phyloP scores from a whole-genome alignment of 2,329 filamentous ascomycete species.

The Ophiostoma quercus region DNA sequence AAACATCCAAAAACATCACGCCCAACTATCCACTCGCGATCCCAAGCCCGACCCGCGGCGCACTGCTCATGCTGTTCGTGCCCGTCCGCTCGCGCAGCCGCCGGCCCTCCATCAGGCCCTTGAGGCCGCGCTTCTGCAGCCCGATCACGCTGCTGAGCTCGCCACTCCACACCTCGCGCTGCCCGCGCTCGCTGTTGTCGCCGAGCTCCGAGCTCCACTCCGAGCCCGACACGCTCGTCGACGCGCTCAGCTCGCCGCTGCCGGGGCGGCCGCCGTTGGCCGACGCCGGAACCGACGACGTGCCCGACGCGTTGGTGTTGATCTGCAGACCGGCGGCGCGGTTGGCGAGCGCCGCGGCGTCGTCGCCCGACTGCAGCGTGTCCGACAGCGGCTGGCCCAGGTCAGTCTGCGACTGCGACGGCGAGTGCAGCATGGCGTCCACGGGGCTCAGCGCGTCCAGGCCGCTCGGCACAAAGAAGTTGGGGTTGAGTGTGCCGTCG shows the following conservation, averaged over 20 bases:
- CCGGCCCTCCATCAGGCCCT: conserved; percentile 91
- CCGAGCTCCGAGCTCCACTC: conserved; percentile 55
- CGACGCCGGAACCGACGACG: conserved; percentile 33
- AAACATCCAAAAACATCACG: neutral
- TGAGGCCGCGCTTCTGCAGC: conserved; percentile 83
- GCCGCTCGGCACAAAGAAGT: conserved; percentile 53
- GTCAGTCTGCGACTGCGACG: conserved; percentile 11
- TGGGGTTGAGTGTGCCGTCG: conserved; percentile 59
- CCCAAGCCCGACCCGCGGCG: conserved; percentile 25
- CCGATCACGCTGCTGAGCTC: conserved; percentile 88
- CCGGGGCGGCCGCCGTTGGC: conserved; percentile 35
- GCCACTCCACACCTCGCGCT: conserved; percentile 69
- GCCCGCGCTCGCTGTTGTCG: conserved; percentile 44
- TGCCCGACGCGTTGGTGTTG: conserved; percentile 40
- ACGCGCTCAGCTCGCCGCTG: conserved; percentile 47
- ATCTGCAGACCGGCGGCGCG: conserved; percentile 44
- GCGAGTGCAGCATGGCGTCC: conserved; percentile 25
- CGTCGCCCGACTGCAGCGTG: conserved; percentile 24
- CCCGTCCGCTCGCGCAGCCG: conserved; percentile 70
- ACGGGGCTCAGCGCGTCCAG: conserved; percentile 38
- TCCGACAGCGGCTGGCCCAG: neutral
- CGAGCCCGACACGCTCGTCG: conserved; percentile 48
- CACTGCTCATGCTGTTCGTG: conserved; percentile 31
- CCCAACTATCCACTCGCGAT: conserved; percentile 23
- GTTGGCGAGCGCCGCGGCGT: conserved; percentile 33